Base-by-base conservation (phyloP, 148 eudicot genomes). In the Heliamphora exappendiculata region DNA sequence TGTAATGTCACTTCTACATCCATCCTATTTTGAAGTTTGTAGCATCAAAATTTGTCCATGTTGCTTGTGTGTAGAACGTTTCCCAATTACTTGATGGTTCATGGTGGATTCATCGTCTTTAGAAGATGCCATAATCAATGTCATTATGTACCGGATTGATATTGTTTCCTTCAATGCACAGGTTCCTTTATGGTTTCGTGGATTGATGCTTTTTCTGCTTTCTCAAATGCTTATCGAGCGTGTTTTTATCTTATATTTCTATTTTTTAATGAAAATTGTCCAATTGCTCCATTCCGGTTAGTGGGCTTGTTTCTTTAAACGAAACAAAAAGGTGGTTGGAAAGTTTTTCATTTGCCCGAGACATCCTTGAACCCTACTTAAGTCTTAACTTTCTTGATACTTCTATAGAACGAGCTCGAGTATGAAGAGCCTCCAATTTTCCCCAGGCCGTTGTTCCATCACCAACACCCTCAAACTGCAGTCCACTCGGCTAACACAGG, bases 331-430 rank as follows among this genome's bases (percentile, higher is more conserved):
- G n/a, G 5, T 16, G 55, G 31, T 44, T 45, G n/a, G 39, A 44
- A 19, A 44, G 1, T 26, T 13, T 28, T 69, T 29, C 36, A 64
- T 64, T 60, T 64, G 12, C 68, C 16, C 34, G 42, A 22, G 68
- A 24, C 53, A 49, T 9, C 66, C 39, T 1, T 60, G 19, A 16
- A 2, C 33, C 39, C 6, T 26, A 47, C 39, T 1, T 60, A 9
- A 16, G 5, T 62, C 39, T 16, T 26, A 47, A 24, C 60, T 73
- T 57, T 7, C 8, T 33, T 73, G 67, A 42, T 24, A 6, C 47
- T 28, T 26, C 1, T 74, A 54, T 42, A 74, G 76, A 58, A 37
- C 19, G 76, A 59, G 67, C 67, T 74, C 54, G 76, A 74, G 67
- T 39, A 54, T 5, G 76, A 74, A 28, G 76, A 74, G 36, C 51